Conservation (phyloP, 1,284 basidiomycete genomes). For the Leccinum fuscescens region DNA sequence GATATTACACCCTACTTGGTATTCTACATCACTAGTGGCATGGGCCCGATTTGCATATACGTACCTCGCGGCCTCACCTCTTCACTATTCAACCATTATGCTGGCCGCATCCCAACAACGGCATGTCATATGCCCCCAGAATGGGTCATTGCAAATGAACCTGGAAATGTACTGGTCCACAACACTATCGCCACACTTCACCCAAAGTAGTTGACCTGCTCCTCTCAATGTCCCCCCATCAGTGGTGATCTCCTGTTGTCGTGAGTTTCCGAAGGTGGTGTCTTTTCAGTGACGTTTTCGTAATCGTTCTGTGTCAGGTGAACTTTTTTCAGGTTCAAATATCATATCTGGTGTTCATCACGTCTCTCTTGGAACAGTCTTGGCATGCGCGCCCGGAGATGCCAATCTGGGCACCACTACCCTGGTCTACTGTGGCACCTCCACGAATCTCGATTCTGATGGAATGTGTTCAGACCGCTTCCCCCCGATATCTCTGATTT, state of each 20-base stretch:
- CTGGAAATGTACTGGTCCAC: background rate
- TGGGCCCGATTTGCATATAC: background rate
- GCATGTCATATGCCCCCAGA: background rate
- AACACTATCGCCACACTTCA: background rate
- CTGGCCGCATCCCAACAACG: background rate
- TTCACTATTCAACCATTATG: background rate
- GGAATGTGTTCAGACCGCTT: background rate
- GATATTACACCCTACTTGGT: background rate
- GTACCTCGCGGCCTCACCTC: background rate
- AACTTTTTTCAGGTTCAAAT: background rate
- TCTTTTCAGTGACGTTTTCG: background rate
- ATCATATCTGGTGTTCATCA: background rate
- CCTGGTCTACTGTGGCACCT: background rate
- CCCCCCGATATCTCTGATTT: background rate
- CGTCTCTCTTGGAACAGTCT: background rate
- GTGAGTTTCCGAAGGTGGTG: background rate
- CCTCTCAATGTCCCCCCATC: background rate
- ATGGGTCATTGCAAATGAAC: background rate
- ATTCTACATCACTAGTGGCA: background rate
- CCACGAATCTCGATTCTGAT: background rate
- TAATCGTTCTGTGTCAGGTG: background rate
- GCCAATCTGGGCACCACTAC: background rate
- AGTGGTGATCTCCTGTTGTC: background rate
- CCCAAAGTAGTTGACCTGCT: background rate
- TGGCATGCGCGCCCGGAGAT: background rate